phyloP scores from a whole-genome alignment of 225 moss, liverwort and hornwort species.

The Antitrichia curtipendula region DNA sequence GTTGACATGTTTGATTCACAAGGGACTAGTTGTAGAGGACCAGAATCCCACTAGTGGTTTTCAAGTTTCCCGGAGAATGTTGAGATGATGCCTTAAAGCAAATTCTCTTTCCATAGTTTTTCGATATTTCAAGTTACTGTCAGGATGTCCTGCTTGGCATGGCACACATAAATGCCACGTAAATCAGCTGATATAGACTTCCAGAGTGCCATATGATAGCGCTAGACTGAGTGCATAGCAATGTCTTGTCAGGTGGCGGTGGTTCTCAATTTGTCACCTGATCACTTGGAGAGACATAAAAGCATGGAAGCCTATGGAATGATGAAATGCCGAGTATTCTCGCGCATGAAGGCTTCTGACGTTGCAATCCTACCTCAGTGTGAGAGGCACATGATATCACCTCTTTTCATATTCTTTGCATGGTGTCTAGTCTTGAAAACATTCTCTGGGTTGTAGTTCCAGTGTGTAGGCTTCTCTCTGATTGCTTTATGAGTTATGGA shows the following conservation, averaged over 20 bases:
- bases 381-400: conserved; percentile 17
- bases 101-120: background rate
- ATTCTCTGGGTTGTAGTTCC: background rate
- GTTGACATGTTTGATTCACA: background rate
- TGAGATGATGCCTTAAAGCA: background rate
- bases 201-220: background rate
- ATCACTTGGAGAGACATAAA: conserved; percentile 92
- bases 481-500: background rate
- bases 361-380: conserved; percentile 78
- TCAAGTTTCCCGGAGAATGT: background rate
- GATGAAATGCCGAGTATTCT: conserved; percentile 73
- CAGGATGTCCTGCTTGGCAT: background rate
- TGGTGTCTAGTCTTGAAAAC: background rate
- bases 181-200: background rate
- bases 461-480: background rate
- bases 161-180: background rate
- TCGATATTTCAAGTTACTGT: background rate
- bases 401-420: background rate
- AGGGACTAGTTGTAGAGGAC: background rate
- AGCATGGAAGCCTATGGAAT: conserved; percentile 72
- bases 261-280: conserved; percentile 81
- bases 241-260: conserved; percentile 55
- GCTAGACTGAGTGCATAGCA: background rate
- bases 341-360: conserved; percentile 64
- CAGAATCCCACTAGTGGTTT: background rate